Evolutionary conservation across 2,329 filamentous ascomycete species (phyloP).

Genomic region (Fusarium sp.): DNA sequence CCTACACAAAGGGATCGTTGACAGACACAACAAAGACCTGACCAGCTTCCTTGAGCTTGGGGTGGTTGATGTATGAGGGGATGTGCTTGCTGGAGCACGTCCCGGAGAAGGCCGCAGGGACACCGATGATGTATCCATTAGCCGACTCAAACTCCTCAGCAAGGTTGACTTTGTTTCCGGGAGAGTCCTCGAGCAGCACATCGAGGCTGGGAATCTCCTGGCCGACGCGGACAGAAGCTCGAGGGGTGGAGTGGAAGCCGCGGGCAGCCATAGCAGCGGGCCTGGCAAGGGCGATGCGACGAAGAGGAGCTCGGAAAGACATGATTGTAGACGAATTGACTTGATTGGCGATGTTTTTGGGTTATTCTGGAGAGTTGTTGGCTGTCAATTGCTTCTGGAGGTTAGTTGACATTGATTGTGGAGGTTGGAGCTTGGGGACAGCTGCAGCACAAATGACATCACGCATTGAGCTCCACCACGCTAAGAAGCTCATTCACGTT

Average conservation of each 20-base stretch:
- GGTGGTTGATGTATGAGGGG: slow-evolving; percentile 86
- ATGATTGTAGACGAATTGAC: slow-evolving; percentile 44
- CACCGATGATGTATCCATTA: slow-evolving; percentile 86
- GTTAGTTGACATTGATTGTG: slow-evolving; percentile 18
- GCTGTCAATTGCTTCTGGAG: slow-evolving; percentile 32
- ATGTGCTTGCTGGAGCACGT: slow-evolving; percentile 76
- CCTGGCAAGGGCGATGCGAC: slow-evolving; percentile 52
- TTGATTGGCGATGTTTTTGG: slow-evolving; percentile 1
- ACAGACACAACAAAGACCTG: slow-evolving; percentile 91
- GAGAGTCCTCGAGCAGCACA: slow-evolving; percentile 85
- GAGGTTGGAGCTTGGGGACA: slow-evolving; percentile 29
- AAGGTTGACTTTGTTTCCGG: slow-evolving; percentile 91
- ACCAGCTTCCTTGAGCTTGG: slow-evolving; percentile 82
- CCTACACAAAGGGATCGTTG: slow-evolving; percentile 95
- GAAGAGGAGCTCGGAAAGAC: slow-evolving; percentile 56
- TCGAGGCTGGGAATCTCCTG: slow-evolving; percentile 83
- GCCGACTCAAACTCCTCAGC: slow-evolving; percentile 78
- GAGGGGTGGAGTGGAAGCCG: slow-evolving; percentile 74
- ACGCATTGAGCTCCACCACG: slow-evolving; percentile 33
- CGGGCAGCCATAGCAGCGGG: slow-evolving; percentile 50
- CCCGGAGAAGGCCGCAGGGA: slow-evolving; percentile 80
- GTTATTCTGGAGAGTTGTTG: slow-evolving; percentile 15
- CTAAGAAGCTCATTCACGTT: slow-evolving; percentile 13
- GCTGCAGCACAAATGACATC: slow-evolving; percentile 44
- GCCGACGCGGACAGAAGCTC: slow-evolving; percentile 78